Conservation (phyloP, 257 asterid genomes). For the Marsdenia floribunda region DNA sequence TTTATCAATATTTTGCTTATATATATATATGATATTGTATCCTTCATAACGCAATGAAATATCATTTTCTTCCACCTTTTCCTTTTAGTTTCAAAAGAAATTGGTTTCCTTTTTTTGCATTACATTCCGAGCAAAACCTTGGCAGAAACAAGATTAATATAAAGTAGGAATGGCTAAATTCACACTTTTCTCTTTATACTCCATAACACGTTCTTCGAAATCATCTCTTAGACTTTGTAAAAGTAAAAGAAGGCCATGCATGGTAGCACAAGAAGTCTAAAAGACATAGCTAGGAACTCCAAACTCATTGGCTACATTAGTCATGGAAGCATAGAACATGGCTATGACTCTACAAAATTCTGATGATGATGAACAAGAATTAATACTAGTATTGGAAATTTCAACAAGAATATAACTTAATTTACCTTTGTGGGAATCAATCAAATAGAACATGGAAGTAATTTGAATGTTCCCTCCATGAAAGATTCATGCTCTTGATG, state of each 20-base stretch:
- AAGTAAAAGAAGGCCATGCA: conserved; percentile 5
- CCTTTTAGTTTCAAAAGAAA: too few species aligned
- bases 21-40: too few species aligned
- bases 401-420: conserved; percentile 4
- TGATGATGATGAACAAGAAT: too few species aligned
- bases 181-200: neutral
- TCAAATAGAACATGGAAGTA: conserved; percentile 4
- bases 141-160: conserved; percentile 6
- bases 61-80: too few species aligned
- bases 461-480: too few species aligned
- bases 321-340: conserved; percentile 11
- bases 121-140: neutral
- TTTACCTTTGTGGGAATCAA: neutral
- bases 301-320: conserved; percentile 16
- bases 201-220: neutral
- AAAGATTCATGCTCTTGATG: neutral
- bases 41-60: too few species aligned
- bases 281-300: conserved; percentile 11
- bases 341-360: conserved; percentile 13
- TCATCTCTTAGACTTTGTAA: conserved; percentile 17
- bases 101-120: too few species aligned
- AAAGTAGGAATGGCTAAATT: conserved; percentile 2
- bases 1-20: too few species aligned
- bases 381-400: neutral
- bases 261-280: conserved; percentile 20